These are phyloP conservation scores for Podochytrium sp. DNA, from an alignment of 192 early-diverging fungal genomes.

Conservation along the genomic window DNA sequence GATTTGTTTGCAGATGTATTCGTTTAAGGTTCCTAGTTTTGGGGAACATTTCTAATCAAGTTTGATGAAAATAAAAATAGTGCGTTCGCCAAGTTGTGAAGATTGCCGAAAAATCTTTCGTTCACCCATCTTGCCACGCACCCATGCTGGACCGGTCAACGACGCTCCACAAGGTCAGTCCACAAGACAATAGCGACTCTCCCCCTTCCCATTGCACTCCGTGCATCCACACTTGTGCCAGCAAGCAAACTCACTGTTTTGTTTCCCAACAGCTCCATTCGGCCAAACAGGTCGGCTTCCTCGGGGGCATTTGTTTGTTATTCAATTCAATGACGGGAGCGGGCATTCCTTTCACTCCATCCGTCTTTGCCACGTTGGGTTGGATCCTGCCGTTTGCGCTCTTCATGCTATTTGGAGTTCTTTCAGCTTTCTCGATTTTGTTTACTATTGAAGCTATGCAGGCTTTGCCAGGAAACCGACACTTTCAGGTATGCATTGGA, in stretches of 20 bases:
- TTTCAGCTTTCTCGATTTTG: constrained; percentile 50
- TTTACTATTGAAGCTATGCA: constrained; percentile 67
- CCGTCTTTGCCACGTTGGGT: constrained; percentile 45
- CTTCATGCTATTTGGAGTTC: constrained; percentile 49
- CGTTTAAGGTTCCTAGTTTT: too few relatives aligned
- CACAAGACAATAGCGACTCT: too few relatives aligned
- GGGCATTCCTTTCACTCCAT: constrained; percentile 45
- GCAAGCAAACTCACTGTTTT: too few relatives aligned
- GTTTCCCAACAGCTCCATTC: constrained; percentile 34
- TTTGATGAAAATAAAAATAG: neutral
- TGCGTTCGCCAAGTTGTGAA: neutral
- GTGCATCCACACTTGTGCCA: too few relatives aligned
- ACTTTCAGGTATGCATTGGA: constrained; percentile 39
- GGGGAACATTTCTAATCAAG: neutral
- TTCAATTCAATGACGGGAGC: constrained; percentile 54
- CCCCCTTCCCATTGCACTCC: too few relatives aligned
- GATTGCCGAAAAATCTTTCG: neutral
- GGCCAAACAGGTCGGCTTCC: constrained; percentile 45
- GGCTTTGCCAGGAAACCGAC: constrained; percentile 56
- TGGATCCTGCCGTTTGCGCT: constrained; percentile 43
- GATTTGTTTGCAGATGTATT: neutral
- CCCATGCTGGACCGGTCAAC: too few relatives aligned
- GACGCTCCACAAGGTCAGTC: too few relatives aligned
- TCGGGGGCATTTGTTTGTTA: constrained; percentile 48
- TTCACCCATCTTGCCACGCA: too few relatives aligned